Base-by-base conservation (phyloP, 352 stramenopile genomes). In the Globisporangium megalacanthum region DNA sequence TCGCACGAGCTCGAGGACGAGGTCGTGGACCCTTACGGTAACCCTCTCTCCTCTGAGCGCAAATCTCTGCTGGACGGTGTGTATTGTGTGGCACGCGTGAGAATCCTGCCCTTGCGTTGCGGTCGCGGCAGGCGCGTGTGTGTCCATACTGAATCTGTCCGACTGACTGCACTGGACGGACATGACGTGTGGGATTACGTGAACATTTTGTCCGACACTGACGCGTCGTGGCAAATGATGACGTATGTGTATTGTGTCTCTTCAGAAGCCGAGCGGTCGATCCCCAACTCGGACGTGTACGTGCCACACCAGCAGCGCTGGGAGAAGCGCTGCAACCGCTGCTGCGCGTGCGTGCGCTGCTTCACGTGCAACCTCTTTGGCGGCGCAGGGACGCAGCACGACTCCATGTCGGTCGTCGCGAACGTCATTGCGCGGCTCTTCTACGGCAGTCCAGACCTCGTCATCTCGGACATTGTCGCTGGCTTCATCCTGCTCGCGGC, bases 291-390 rank as follows among this genome's bases (percentile, higher is more conserved):
- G 54, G 77, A 89, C 56, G 70, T 95, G 51, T 93, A 95, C 71
- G 79, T 93, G 46, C 85, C 85, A 11, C 83, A 92, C 52, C 76
- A 83, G 37, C 63, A 77, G 50, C 68, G 81, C 22, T 95, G 85
- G 85, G 79, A 90, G 61, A 73, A 80, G 50, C 75, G 83, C 4
- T 95, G 85, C 59, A 88, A 68, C 42, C 72, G 69, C 44, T 95
- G 74, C 61, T 95, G 85, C 48, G 61, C 80, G 44, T 95, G 85
- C 53, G 44, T 95, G 44, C 85, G 77, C n/a, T 92, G 80, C 65
- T 85, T 87, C 58, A 95, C 86, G 47, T 95, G 86, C 74, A 89
- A 88, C 37, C 73, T 95, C 47, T 95, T 95, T 62, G 86, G 86
- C 36, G 86, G 86, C 47, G 73, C 79, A 11, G 82, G 83, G n/a